A percentile compares a stretch with the other conserved stretches of the same genome.
Conservation (phyloP, 768 basidiomycete species). For the Mycena capillaripes region DNA sequence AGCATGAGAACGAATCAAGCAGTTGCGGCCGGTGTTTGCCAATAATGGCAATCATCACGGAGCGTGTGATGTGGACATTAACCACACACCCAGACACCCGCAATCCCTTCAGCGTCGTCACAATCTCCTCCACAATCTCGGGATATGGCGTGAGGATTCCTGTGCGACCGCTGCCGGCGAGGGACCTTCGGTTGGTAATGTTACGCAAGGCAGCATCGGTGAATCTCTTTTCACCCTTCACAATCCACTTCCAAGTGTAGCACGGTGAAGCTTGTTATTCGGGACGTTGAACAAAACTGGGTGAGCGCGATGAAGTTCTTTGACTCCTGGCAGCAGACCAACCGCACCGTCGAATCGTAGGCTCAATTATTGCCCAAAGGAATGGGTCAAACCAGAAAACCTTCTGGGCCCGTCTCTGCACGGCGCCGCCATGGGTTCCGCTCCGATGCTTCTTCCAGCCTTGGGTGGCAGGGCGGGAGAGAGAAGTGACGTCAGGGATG, state of each 20-base stretch:
- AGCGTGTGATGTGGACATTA: background rate
- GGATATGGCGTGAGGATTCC: background rate
- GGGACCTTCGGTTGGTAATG: background rate
- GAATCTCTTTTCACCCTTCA: background rate
- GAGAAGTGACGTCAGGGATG: background rate
- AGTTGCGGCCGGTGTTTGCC: background rate
- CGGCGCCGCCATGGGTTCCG: slow-evolving; percentile 3
- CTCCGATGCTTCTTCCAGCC: slow-evolving; percentile 1
- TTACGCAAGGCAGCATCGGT: background rate
- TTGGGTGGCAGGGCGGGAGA: slow-evolving; percentile 2
- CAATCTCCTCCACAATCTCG: background rate
- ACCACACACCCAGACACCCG: background rate
- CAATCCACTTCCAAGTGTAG: background rate
- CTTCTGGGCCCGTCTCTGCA: background rate
- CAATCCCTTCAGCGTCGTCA: background rate
- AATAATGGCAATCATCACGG: background rate
- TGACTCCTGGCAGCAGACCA: background rate
- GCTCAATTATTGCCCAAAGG: slow-evolving; percentile 9
- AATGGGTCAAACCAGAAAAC: slow-evolving; percentile 11
- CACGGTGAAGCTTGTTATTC: background rate
- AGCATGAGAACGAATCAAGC: background rate
- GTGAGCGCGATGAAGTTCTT: background rate
- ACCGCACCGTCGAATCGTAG: background rate
- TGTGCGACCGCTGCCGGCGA: background rate
- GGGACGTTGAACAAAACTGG: background rate